Base-by-base conservation (phyloP, 2,329 filamentous ascomycete species). In the Graphiopsis chlorocephala region DNA sequence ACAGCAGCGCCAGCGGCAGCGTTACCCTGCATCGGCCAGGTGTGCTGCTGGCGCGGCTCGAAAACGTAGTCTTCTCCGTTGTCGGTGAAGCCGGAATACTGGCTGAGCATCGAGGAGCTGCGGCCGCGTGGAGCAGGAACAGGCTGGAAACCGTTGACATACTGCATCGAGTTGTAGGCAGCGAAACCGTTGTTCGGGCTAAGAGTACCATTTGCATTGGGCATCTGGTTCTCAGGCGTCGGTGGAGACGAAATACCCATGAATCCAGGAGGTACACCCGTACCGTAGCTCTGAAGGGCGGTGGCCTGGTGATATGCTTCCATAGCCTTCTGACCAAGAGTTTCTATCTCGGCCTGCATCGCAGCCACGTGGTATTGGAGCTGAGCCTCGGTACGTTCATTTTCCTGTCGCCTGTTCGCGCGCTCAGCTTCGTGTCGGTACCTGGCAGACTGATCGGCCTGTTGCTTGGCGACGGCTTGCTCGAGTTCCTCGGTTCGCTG, bases 401-500 rank as follows among this genome's bases (percentile, higher is more conserved):
- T 75, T 60, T 67, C 63, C 35, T 72, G 65, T 2, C 70, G 31
- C 7, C 66, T 60, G 25, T 71, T 68, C 10, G 68, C 68, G 23
- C 75, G 74, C 45, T 77, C 72, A 20, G 70, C 59, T 15, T 76
- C 74, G 29, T 73, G 73, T 67, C 72, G 71, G 55, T 76, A 73
- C 64, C 70, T 72, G 42, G 74, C 74, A 61, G 70, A 72, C 69
- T 73, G 69, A 47, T 76, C 72, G 23, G 78, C 86, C 63, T 86
- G 88, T 74, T 90, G 90, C 70, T 89, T 89, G 70, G 89, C 86
- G 26, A 84, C 83, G 70, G 93, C 88, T 70, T 88, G 87, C 64
- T 88, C 86, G 69, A 90, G 84, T 76, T 93, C 90, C 69, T 86
- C 88, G 69, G 90, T 87, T 26, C 92, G 86, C 79, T 91, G 91